Percentiles rank a stretch among this genome's conserved stretches.
Evolutionary conservation across 352 stramenopile species (phyloP).

Genomic region (Globisporangium takayamanum): DNA sequence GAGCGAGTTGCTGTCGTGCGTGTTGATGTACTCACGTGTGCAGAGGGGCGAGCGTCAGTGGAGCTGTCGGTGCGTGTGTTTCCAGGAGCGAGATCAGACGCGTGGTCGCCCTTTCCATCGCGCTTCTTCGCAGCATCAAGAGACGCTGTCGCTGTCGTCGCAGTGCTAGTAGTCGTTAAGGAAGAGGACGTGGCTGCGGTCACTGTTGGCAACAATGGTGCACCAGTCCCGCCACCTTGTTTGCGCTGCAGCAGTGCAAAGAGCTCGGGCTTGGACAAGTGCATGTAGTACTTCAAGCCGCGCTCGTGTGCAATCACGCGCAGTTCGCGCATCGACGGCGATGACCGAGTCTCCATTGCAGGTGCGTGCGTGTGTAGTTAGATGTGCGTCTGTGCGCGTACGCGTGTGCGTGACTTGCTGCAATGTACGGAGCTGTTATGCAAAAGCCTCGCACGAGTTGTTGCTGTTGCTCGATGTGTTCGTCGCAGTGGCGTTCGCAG

Average conservation of each 20-base stretch:
- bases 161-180: background rate
- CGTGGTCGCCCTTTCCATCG: background rate
- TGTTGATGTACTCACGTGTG: background rate
- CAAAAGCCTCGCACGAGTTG: too few species aligned
- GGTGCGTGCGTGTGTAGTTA: background rate
- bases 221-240: slow-evolving; percentile 40
- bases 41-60: background rate
- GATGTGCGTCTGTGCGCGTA: background rate
- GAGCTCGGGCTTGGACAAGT: slow-evolving; percentile 77
- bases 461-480: too few species aligned
- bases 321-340: slow-evolving; percentile 74
- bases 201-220: background rate
- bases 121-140: background rate
- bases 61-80: background rate
- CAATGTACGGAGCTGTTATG: too few species aligned
- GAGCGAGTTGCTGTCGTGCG: background rate
- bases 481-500: too few species aligned
- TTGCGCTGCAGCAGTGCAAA: slow-evolving; percentile 73
- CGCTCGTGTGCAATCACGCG: slow-evolving; percentile 58
- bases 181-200: slow-evolving; percentile 4
- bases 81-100: background rate
- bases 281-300: slow-evolving; percentile 79
- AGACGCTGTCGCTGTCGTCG: background rate
- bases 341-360: slow-evolving; percentile 75
- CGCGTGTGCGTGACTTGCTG: too few species aligned